These are phyloP conservation scores for Echinosophora koreensis DNA, from an alignment of 306 rosid species.

Conservation along the genomic window DNA sequence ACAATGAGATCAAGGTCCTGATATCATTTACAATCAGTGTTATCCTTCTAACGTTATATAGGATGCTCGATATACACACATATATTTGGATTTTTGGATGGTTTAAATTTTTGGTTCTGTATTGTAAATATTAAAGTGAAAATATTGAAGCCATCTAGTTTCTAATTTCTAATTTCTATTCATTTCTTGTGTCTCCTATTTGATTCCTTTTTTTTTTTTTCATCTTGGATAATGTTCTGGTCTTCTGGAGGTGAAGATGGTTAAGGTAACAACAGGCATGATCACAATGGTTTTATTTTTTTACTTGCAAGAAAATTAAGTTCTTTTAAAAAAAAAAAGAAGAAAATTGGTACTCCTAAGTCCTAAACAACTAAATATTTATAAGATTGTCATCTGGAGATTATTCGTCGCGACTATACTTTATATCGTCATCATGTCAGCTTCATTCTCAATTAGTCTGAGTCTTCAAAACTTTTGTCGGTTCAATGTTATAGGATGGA, in stretches of 20 bases:
- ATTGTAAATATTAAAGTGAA: neutral
- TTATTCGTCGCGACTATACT: neutral
- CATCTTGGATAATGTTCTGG: neutral
- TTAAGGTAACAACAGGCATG: neutral
- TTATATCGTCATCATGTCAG: neutral
- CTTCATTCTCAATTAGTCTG: neutral
- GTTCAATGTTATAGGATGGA: too few species aligned
- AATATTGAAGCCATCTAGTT: neutral
- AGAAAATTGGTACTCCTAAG: neutral
- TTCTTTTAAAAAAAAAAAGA: too few species aligned
- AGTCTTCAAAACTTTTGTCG: too few species aligned
- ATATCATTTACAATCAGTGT: neutral
- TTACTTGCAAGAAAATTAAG: neutral
- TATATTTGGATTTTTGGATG: neutral
- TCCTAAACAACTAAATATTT: too few species aligned
- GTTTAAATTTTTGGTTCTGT: neutral
- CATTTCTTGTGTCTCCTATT: neutral
- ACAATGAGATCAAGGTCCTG: neutral
- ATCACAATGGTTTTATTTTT: neutral
- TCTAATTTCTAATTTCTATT: too few species aligned
- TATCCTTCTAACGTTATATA: neutral
- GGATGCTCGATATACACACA: neutral
- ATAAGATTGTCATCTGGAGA: neutral
- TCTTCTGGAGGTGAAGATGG: neutral
- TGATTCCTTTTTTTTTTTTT: neutral